Conservation (phyloP, 2,329 filamentous ascomycete genomes). For the Waltergamsia citrina region DNA sequence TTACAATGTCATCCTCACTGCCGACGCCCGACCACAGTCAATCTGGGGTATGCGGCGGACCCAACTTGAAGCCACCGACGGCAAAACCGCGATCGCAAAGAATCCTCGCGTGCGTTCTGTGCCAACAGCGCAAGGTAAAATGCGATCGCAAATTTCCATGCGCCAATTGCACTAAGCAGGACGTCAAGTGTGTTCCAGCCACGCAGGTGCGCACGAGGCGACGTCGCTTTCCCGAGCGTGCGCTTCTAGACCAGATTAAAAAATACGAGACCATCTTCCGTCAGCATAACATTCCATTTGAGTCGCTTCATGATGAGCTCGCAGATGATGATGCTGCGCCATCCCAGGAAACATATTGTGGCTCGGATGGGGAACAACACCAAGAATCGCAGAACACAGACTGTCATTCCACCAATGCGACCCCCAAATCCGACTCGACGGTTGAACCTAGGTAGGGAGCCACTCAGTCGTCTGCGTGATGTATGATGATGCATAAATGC, state of each 20-base stretch:
- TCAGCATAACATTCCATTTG: slow-evolving; percentile 44
- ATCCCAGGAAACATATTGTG: slow-evolving; percentile 1
- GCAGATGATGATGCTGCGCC: slow-evolving; percentile 10
- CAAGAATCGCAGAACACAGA: too few species aligned
- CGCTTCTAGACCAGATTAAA: slow-evolving; percentile 45
- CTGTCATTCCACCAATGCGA: too few species aligned
- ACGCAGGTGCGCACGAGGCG: slow-evolving; percentile 23
- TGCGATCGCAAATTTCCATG: slow-evolving; percentile 53
- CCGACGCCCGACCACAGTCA: too few species aligned
- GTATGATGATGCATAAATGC: too few species aligned
- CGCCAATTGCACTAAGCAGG: slow-evolving; percentile 36
- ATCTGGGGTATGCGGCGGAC: too few species aligned
- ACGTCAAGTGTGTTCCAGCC: slow-evolving; percentile 32
- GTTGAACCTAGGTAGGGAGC: too few species aligned
- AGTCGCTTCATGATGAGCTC: slow-evolving; percentile 26
- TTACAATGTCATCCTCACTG: too few species aligned
- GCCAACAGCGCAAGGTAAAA: slow-evolving; percentile 55
- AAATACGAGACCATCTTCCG: slow-evolving; percentile 48
- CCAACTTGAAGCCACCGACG: too few species aligned
- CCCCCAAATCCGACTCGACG: too few species aligned
- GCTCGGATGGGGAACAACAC: not conserved
- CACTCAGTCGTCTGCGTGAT: too few species aligned
- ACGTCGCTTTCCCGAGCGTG: slow-evolving; percentile 44
- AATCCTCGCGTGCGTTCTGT: slow-evolving; percentile 45
- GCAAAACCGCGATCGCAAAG: too few species aligned